Evolutionary conservation across 2,329 filamentous ascomycete species (phyloP).

Genomic region (Aspergillus thermomutatus): DNA sequence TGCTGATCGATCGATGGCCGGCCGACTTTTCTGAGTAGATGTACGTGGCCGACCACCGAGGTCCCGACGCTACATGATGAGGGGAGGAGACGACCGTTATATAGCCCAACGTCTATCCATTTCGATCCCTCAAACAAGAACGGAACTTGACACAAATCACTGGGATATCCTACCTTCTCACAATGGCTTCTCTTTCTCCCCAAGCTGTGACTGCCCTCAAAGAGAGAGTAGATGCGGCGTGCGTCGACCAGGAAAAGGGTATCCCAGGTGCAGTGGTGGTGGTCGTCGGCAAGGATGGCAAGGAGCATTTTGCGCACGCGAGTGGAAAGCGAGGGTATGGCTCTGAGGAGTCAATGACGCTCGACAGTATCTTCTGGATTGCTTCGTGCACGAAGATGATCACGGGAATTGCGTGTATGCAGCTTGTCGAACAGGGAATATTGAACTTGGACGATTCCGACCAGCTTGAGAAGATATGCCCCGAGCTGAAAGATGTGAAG

Average conservation of each 20-base stretch:
- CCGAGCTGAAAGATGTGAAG: conserved; percentile 43
- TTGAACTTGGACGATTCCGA: conserved; percentile 42
- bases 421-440: conserved; percentile 44
- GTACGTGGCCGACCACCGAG: neutral
- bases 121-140: neutral
- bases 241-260: conserved; percentile 29
- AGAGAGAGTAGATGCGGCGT: neutral
- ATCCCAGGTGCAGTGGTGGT: conserved; percentile 48
- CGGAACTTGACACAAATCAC: neutral
- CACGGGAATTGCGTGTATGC: conserved; percentile 45
- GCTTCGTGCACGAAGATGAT: conserved; percentile 52
- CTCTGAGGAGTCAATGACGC: conserved; percentile 51
- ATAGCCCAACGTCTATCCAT: too few relatives aligned
- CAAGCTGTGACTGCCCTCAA: neutral
- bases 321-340: conserved; percentile 47
- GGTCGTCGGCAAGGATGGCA: conserved; percentile 48
- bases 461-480: conserved; percentile 39
- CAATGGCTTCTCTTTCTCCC: neutral
- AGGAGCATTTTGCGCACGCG: conserved; percentile 48
- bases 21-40: too few relatives aligned
- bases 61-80: neutral
- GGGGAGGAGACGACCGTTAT: neutral
- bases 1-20: neutral
- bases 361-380: conserved; percentile 60
- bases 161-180: too few relatives aligned